These are phyloP conservation scores for Puccinia horiana DNA, from an alignment of 1,284 basidiomycete species.

Conservation along the genomic window DNA sequence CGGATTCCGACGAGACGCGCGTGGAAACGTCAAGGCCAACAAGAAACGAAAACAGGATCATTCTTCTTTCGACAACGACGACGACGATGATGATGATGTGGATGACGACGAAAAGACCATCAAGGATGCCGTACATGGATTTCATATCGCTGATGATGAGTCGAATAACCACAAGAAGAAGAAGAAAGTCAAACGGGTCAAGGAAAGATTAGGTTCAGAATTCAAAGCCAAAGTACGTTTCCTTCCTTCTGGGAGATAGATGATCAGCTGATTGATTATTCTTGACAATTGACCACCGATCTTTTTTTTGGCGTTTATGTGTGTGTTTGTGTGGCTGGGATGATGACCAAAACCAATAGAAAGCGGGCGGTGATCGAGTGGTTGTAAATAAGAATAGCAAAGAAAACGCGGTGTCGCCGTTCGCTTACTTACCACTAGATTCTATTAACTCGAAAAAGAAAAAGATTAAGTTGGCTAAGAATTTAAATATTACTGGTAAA, in stretches of 20 bases:
- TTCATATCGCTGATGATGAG: constrained; percentile 65
- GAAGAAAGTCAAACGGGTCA: constrained; percentile 65
- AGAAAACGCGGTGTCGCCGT: constrained; percentile 78
- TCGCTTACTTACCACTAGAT: constrained; percentile 75
- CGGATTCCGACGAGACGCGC: constrained; percentile 79
- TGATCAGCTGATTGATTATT: background rate
- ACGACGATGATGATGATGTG: constrained; percentile 50
- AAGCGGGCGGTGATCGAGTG: constrained; percentile 70
- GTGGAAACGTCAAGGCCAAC: constrained; percentile 89
- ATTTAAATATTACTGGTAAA: constrained; percentile 39
- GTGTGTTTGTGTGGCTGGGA: background rate
- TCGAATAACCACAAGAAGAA: constrained; percentile 58
- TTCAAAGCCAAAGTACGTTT: constrained; percentile 71
- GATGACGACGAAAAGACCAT: constrained; percentile 64
- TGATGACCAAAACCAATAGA: constrained; percentile 63
- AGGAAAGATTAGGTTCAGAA: constrained; percentile 74
- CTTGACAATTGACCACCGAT: background rate
- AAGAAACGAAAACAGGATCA: constrained; percentile 84
- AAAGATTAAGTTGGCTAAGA: constrained; percentile 24
- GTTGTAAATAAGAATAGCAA: constrained; percentile 63
- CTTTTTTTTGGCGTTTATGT: constrained; percentile 6
- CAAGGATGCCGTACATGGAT: constrained; percentile 52
- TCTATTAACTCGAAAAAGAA: constrained; percentile 51
- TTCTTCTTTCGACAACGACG: constrained; percentile 67
- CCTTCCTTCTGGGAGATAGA: no score